A percentile compares a stretch with the other conserved stretches of the same genome.
phyloP scores from a whole-genome alignment of 768 basidiomycete genomes.

The Pleurotus pulmonarius region DNA sequence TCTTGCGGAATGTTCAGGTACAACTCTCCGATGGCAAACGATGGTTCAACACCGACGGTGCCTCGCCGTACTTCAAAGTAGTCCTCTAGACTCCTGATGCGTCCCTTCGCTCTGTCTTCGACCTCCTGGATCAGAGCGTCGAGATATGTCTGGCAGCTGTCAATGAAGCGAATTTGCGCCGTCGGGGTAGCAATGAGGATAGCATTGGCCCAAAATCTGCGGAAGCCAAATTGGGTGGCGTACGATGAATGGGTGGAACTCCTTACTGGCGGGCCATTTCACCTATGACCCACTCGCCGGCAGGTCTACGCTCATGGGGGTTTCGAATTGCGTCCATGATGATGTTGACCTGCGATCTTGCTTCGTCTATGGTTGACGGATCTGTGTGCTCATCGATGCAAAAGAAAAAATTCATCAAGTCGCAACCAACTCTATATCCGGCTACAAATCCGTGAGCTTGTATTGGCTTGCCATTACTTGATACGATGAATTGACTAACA shows the following conservation, averaged over 20 bases:
- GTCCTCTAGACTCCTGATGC: constrained; percentile 30
- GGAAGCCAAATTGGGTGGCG: neutral
- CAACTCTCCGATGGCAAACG: constrained; percentile 31
- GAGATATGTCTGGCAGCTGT: constrained; percentile 29
- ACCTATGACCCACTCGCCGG: constrained; percentile 32
- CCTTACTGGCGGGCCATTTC: constrained; percentile 38
- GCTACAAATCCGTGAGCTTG: constrained; percentile 11
- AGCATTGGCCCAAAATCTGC: constrained; percentile 32
- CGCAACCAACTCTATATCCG: constrained; percentile 33
- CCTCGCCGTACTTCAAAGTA: constrained; percentile 38
- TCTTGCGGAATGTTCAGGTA: constrained; percentile 19
- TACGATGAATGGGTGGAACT: neutral
- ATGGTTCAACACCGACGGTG: constrained; percentile 35
- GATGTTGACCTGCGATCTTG: constrained; percentile 23
- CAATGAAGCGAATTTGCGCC: constrained; percentile 30
- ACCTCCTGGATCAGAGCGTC: constrained; percentile 38
- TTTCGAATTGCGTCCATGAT: constrained; percentile 36
- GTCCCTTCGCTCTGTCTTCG: constrained; percentile 26
- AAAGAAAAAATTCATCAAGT: constrained; percentile 49
- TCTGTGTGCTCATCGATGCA: constrained; percentile 50
- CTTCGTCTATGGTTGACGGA: constrained; percentile 23
- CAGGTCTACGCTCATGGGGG: constrained; percentile 28
- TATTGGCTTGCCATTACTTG: neutral
- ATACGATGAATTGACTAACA: neutral
- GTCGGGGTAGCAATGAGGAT: constrained; percentile 15